Evolutionary conservation across 805 yeast genomes (phyloP).

Genomic region (Saccharomyces cerevisiae): DNA sequence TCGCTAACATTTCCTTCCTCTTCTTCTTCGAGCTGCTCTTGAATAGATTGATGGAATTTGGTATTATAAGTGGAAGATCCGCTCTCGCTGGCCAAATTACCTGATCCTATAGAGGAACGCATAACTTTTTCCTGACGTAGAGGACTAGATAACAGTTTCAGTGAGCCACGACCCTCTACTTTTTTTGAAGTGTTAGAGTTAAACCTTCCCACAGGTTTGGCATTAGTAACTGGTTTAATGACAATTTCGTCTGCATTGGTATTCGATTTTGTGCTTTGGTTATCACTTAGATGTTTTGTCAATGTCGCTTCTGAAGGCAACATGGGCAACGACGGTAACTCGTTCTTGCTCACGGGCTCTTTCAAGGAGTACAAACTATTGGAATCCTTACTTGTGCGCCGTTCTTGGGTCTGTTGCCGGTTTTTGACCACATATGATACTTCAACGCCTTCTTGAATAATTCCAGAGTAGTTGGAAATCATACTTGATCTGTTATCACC

Average conservation of each 20-base stretch:
- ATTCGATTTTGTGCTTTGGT: not conserved
- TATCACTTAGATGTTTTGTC: slow-evolving; percentile 1
- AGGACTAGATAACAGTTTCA: slow-evolving; percentile 9
- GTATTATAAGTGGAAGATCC: slow-evolving; percentile 15
- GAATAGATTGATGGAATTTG: not conserved
- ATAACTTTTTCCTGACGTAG: slow-evolving; percentile 7
- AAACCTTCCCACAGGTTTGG: slow-evolving; percentile 17
- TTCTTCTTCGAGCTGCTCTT: not conserved
- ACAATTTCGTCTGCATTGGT: slow-evolving; percentile 9
- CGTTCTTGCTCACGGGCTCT: not conserved
- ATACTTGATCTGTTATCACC: slow-evolving; percentile 16
- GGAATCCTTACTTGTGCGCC: not conserved
- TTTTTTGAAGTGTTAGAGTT: slow-evolving; percentile 7
- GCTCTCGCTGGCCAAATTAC: slow-evolving; percentile 15
- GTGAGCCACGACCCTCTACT: slow-evolving; percentile 4
- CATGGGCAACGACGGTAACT: slow-evolving; percentile 9
- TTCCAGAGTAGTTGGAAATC: slow-evolving; percentile 27
- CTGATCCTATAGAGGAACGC: slow-evolving; percentile 13
- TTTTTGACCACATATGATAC: slow-evolving; percentile 24
- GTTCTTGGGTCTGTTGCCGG: not conserved
- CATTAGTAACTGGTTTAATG: slow-evolving; percentile 14
- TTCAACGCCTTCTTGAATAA: slow-evolving; percentile 28
- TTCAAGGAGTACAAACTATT: not conserved
- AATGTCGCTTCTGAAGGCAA: slow-evolving; percentile 11
- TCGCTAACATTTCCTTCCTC: not conserved